Evolutionary conservation across 2,329 filamentous ascomycete genomes (phyloP), one percentile per base, ranked within the genome.

Genomic region (Colletotrichum trifolii): DNA sequence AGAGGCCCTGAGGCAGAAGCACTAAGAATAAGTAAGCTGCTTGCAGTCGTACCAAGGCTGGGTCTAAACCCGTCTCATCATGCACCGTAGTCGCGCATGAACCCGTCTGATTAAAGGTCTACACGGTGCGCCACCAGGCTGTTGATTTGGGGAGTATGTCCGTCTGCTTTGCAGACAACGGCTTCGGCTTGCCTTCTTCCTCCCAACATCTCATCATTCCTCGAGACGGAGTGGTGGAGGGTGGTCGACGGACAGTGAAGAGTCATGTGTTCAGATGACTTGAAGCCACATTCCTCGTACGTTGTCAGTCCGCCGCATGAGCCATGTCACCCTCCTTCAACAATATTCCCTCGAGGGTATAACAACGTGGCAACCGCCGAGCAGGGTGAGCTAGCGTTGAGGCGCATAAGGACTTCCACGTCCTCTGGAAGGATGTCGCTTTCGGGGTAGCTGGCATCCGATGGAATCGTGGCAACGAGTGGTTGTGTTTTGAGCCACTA

Each of bases 311-410:
- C 56, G 36, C 40, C 52, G 58, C 57, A 53, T 38, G 11, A 55
- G 46, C 52, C 42, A 62, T 65, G 57, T 56, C 52, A 61, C 57
- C 52, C 57, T 62, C 62, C 50, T 38, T 56, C 35, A 47, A 15
- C 38, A 33, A 12, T 33, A 15, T 17, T 13, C 9, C 38, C 25
- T 25, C 34, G 11, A 48, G 46, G 15, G 35, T 8, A 6, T n/a
- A 35, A 62, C 46, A 40, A 52, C 25, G 52, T 47, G 62, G 52
- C 50, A 38, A 17, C 9, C 25, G 40, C 25, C 9, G 33, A 43
- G 8, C n/a, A 5, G 12, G 45, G 17, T 25, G n/a, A 58, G 25
- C n/a, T 33, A 17, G 25, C 4, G 46, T 55, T 17, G 25, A 38
- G 36, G 15, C 33, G 11, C n/a, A 43, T 46, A 36, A 46, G 15